A percentile compares a stretch with the other conserved stretches of the same genome.
Conservation (phyloP, 192 early-diverging fungal genomes). For the Coemansia sp. region DNA sequence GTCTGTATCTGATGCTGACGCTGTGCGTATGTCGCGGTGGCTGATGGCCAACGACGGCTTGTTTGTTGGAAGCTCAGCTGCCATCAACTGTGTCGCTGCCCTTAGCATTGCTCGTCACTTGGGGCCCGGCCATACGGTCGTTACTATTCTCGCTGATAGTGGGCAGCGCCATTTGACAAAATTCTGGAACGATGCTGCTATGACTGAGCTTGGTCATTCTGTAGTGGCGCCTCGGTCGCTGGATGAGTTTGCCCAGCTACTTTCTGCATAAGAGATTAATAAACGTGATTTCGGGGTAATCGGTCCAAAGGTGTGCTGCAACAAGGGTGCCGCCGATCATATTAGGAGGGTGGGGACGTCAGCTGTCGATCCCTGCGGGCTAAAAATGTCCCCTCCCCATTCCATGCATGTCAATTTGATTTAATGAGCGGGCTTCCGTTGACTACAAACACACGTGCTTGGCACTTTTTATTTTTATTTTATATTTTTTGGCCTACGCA, state of each 20-base stretch:
- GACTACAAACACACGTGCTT: not conserved
- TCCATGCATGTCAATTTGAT: not conserved
- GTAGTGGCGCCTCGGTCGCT: slow-evolving; percentile 22
- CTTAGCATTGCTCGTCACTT: slow-evolving; percentile 74
- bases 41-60: slow-evolving; percentile 70
- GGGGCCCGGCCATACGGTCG: slow-evolving; percentile 89
- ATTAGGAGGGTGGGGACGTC: not conserved
- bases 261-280: not conserved
- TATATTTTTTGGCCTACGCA: too few relatives aligned
- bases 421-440: not conserved
- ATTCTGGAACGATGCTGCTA: slow-evolving; percentile 75
- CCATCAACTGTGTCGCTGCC: slow-evolving; percentile 92
- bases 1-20: slow-evolving; percentile 84
- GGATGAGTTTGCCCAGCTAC: slow-evolving; percentile 20
- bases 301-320: not conserved
- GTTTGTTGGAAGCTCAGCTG: slow-evolving; percentile 89
- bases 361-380: not conserved
- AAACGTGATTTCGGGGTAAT: not conserved
- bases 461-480: too few relatives aligned
- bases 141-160: slow-evolving; percentile 90
- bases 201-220: slow-evolving; percentile 27
- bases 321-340: not conserved
- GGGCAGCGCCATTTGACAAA: slow-evolving; percentile 94
- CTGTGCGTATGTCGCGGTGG: slow-evolving; percentile 87
- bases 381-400: not conserved